Base-by-base conservation (phyloP, 2,329 filamentous ascomycete species). In the Fusarium sp. region DNA sequence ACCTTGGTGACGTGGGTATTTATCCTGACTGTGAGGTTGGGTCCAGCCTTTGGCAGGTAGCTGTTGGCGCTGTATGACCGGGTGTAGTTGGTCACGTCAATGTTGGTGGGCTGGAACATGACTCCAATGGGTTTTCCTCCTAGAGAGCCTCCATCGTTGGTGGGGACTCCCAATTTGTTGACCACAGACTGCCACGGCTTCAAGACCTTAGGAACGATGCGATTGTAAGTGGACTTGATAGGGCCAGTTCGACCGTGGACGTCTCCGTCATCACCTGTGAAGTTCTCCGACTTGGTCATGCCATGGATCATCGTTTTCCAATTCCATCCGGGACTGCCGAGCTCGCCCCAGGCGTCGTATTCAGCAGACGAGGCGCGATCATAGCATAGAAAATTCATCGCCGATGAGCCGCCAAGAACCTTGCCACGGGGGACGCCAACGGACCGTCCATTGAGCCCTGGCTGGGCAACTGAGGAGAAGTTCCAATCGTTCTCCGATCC, bases 361-460 rank as follows among this genome's bases (percentile, higher is more conserved):
- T 82, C 80, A 20, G 75, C 69, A 4, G 76, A 74, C 5, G 77
- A 59, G 3, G 79, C 79, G 6, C 80, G 75, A 59, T 81, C 78
- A 45, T 80, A 81, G 59, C 76, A 77, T 50, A 82, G 12, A 78
- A 71, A 56, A 21, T 70, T 71, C 54, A 71, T 55, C 16, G 67
- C 59, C 1, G 68, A 83, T 16, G 81, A 82, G 12, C 85, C 85
- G 7, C 85, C 85, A 0, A 87, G 77, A 0, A 85, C 82, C 53
- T 83, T 83, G 34, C 83, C 85, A 8, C 84, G 79, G 25, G 81
- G 81, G 46, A 84, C 82, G 5, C 74, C 60, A 14, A 85, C 80
- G 5, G 77, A 69, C 3, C 83, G 79, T 16, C 78, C 77, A 18
- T 80, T 78, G 7, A 84, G 79, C n/a, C 73, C 69, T 2, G 75